Evolutionary conservation across 163 green algal species (phyloP), one percentile per base, ranked within the genome.

Genomic region (Chlamydomonas reinhardtii): DNA sequence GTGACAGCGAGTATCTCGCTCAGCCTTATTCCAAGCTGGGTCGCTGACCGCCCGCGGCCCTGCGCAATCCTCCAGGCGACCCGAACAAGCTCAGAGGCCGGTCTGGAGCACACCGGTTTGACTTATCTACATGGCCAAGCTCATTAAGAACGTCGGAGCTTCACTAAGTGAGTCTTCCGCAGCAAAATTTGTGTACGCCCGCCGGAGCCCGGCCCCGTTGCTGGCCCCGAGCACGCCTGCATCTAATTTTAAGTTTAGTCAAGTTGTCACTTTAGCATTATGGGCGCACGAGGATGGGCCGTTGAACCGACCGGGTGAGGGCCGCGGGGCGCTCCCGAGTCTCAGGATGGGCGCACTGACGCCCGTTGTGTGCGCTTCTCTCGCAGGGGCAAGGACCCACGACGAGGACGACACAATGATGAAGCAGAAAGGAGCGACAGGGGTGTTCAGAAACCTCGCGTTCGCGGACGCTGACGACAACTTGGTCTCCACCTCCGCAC

Each of bases 401-500:
- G 68, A 85, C 31, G 68, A 78, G 27, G 69, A 48, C 54, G 68
- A 78, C 22, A 73, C 52, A 15, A 37, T 35, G 12, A 78, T 85
- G 79, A 29, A 54, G n/a, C 68, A 72, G 20, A 34, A 54, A 9
- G 79, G 79, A 48, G 79, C 79, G 3, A 85, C 68, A 6, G 69
- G 68, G 0, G 32, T 85, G 20, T 85, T 85, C n/a, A 54, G 68
- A 35, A 85, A 85, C 68, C 2, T 72, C 24, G 79, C 68, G 2
- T 85, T 85, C 68, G 64, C 77, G 27, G 79, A 72, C 34, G 39
- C 14, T 12, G 72, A 64, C 16, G 20, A 64, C 12, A 64, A 31
- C 27, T 4, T 27, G 0, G 72, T 74, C 34, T 32, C 69, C 29
- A 24, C 69, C 31, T 74, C 32, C 17, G 32, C 37, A 22, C 62